A percentile compares a stretch with the other conserved stretches of the same genome.
phyloP scores from a whole-genome alignment of 2,329 filamentous ascomycete genomes.

The Aureobasidium sp. region DNA sequence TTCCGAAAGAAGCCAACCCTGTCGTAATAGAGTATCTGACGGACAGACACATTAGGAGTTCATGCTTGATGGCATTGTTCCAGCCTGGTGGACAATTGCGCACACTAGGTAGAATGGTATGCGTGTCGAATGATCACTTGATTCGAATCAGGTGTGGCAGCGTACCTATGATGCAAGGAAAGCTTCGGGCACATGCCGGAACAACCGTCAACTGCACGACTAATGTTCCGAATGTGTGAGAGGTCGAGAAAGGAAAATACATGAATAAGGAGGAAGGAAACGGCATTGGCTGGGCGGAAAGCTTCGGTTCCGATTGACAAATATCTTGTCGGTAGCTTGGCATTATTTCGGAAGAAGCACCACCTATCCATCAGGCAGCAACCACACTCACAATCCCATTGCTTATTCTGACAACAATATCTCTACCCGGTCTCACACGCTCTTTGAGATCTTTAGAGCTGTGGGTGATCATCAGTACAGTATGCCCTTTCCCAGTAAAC shows the following conservation, averaged over 20 bases:
- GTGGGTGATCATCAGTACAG: conserved; percentile 51
- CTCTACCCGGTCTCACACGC: neutral
- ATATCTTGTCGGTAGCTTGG: neutral
- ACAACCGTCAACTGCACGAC: neutral
- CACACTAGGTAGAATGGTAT: neutral
- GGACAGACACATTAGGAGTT: neutral
- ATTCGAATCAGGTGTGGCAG: neutral
- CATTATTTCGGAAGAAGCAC: neutral
- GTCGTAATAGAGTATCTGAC: neutral
- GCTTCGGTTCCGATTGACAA: neutral
- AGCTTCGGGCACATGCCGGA: neutral
- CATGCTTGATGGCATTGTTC: neutral
- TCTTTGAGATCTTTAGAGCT: conserved; percentile 30
- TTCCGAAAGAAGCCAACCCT: neutral
- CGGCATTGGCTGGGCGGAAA: no score
- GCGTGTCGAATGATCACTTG: neutral
- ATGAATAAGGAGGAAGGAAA: neutral
- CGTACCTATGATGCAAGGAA: neutral
- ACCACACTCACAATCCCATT: neutral
- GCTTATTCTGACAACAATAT: neutral
- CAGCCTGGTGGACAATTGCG: neutral
- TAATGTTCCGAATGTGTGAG: neutral
- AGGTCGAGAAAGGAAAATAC: neutral
- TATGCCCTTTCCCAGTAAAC: conserved; percentile 42
- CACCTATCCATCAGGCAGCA: neutral